Conservation (phyloP, 2,329 filamentous ascomycete species). For the Exophiala alcalophila region DNA sequence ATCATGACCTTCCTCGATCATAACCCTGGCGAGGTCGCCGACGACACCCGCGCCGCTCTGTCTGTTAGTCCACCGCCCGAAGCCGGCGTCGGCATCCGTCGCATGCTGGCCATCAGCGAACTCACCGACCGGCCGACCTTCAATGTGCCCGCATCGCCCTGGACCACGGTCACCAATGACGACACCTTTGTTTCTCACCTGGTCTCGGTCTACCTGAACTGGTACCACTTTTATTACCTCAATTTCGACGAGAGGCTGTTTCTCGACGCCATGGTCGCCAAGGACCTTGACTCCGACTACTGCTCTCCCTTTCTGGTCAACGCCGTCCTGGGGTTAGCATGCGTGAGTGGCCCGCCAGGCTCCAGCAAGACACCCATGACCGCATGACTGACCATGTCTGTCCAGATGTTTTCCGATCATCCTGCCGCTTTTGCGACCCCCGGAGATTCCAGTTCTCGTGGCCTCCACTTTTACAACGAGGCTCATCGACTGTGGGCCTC, state of each 20-base stretch:
- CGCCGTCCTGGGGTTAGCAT: constrained; percentile 32
- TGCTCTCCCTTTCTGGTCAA: constrained; percentile 39
- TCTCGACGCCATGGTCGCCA: constrained; percentile 33
- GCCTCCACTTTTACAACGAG: constrained; percentile 37
- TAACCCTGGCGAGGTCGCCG: constrained; percentile 11
- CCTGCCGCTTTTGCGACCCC: constrained; percentile 33
- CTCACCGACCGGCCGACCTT: constrained; percentile 13
- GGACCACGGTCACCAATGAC: constrained; percentile 35
- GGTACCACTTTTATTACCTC: constrained; percentile 34
- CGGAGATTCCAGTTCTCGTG: constrained; percentile 34
- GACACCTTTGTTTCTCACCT: constrained; percentile 36
- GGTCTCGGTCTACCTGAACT: constrained; percentile 36
- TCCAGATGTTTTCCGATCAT: constrained; percentile 39
- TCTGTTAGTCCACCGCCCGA: constrained; percentile 16
- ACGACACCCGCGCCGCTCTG: constrained; percentile 10
- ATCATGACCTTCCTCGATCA: constrained; percentile 30
- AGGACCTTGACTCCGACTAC: constrained; percentile 31
- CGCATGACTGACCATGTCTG: not conserved
- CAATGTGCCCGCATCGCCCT: constrained; percentile 25
- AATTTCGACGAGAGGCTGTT: constrained; percentile 36
- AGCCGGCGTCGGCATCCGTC: constrained; percentile 2
- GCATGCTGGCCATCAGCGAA: constrained; percentile 17
- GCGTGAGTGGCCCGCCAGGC: constrained; percentile 16
- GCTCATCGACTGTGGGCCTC: constrained; percentile 38
- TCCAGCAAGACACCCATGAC: too few relatives aligned